Conservation (phyloP, 192 early-diverging fungal genomes). For the Piromyces finnis region DNA sequence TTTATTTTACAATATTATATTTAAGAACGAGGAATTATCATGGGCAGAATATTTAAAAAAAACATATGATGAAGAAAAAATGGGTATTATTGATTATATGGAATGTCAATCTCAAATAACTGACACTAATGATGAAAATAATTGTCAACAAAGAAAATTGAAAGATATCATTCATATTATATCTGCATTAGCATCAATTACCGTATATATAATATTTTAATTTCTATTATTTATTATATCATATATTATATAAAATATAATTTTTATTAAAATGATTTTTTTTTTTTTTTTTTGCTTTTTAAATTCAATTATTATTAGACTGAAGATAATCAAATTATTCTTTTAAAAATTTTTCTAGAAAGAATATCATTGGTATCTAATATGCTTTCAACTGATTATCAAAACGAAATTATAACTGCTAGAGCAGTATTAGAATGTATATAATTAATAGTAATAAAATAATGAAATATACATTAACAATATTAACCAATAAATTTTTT, state of each 20-base stretch:
- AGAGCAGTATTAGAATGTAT: background rate
- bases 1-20: no score
- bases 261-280: no score
- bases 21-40: background rate
- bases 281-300: no score
- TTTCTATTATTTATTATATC: no score
- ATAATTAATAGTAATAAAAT: no score
- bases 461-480: no score
- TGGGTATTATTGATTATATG: background rate
- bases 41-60: background rate
- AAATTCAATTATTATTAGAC: no score
- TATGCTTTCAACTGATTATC: background rate
- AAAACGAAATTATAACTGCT: background rate
- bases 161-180: background rate
- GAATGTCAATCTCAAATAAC: background rate
- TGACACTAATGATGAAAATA: background rate
- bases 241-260: no score
- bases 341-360: background rate
- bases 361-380: background rate
- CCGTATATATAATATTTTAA: no score
- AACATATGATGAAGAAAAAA: background rate
- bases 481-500: no score
- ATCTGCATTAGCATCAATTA: background rate
- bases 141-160: background rate
- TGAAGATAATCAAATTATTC: background rate